Percentiles rank a stretch among this genome's conserved stretches.
These are phyloP conservation scores for Podospora bellae-mahoneyi DNA, from an alignment of 495 filamentous ascomycete species.

Conservation along the genomic window DNA sequence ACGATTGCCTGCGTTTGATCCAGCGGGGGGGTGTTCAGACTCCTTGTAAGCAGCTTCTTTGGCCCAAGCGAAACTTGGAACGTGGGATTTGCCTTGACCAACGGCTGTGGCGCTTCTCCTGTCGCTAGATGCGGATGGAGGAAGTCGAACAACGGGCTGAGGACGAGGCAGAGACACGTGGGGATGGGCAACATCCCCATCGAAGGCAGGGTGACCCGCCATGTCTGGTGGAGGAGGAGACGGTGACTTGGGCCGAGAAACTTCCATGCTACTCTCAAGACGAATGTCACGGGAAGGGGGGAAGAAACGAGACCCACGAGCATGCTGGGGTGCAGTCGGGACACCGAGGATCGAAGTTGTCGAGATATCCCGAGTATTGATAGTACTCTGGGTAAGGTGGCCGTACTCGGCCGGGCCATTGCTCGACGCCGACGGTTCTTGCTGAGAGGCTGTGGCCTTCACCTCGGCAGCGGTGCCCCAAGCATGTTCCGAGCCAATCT, in stretches of 20 bases:
- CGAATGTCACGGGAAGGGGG: constrained; percentile 40
- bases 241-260: constrained; percentile 44
- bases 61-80: constrained; percentile 30
- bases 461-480: constrained; percentile 25
- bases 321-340: constrained; percentile 13
- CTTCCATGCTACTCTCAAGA: constrained; percentile 11
- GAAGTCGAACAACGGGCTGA: constrained; percentile 68
- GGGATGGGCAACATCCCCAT: constrained; percentile 60
- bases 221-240: constrained; percentile 76
- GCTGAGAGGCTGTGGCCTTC: constrained; percentile 19
- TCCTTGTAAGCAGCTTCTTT: constrained; percentile 25
- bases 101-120: constrained; percentile 4
- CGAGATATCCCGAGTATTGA: constrained; percentile 14
- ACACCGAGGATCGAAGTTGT: constrained; percentile 23
- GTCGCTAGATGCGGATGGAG: constrained; percentile 43
- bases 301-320: constrained; percentile 58
- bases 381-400: constrained; percentile 19
- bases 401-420: constrained; percentile 17
- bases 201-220: constrained; percentile 66
- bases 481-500: constrained; percentile 27
- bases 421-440: constrained; percentile 15
- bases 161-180: constrained; percentile 66
- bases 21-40: constrained; percentile 11
- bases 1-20: not conserved
- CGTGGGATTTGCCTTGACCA: constrained; percentile 12